phyloP scores from a whole-genome alignment of 2,329 filamentous ascomycete genomes.

The Aspergillus brasiliensis region DNA sequence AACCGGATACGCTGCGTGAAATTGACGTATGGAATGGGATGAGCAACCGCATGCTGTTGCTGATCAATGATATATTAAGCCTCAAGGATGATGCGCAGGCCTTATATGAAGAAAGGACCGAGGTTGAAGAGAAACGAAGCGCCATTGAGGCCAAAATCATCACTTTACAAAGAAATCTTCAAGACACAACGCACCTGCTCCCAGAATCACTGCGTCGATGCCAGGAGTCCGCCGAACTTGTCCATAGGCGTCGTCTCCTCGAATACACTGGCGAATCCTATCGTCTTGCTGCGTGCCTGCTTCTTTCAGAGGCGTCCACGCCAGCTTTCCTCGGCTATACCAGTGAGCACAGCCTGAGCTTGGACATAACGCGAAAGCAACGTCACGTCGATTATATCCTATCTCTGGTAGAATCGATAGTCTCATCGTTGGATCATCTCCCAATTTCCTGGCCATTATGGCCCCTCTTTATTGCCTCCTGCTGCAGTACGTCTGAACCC shows the following conservation, averaged over 20 bases:
- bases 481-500: not conserved
- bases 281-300: conserved; percentile 2
- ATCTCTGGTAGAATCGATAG: not conserved
- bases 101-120: not conserved
- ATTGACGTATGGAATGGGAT: conserved; percentile 3
- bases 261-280: conserved; percentile 2
- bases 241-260: not conserved
- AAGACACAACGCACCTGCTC: not conserved
- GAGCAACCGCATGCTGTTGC: not conserved
- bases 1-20: not conserved
- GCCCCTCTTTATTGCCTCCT: conserved; percentile 4
- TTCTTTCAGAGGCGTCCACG: conserved; percentile 3
- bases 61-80: conserved; percentile 3
- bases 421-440: not conserved
- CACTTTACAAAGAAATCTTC: not conserved
- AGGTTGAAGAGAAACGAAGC: not conserved
- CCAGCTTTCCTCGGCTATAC: conserved; percentile 2
- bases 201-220: not conserved
- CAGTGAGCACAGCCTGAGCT: no score
- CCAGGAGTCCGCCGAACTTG: not conserved
- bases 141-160: not conserved
- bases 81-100: not conserved
- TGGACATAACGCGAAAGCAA: not conserved
- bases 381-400: not conserved
- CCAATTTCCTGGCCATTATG: conserved; percentile 6